Percentiles rank a stretch among this genome's conserved stretches.
Conservation (phyloP, 2,329 filamentous ascomycete species). For the Diaporthe destruens region DNA sequence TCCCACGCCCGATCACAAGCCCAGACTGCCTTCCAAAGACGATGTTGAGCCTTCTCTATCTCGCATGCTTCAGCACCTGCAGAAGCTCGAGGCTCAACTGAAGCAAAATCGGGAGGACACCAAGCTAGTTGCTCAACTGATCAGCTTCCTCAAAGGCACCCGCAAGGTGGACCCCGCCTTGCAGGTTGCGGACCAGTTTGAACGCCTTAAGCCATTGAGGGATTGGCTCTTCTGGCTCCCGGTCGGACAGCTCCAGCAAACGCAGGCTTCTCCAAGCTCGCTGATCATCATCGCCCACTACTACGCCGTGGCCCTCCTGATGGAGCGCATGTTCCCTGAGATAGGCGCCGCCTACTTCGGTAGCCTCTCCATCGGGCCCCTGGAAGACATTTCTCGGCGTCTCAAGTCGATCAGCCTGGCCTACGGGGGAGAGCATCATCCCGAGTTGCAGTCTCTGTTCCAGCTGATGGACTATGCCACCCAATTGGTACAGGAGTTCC, state of each 20-base stretch:
- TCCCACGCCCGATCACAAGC: conserved; percentile 71
- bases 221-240: conserved; percentile 98
- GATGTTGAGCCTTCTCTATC: conserved; percentile 75
- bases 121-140: conserved; percentile 76
- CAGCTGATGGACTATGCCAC: conserved; percentile 80
- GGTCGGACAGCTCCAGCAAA: conserved; percentile 83
- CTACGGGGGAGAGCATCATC: conserved; percentile 66
- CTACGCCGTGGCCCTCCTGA: conserved; percentile 86
- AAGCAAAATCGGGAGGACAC: conserved; percentile 78
- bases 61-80: conserved; percentile 74
- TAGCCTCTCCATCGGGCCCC: conserved; percentile 80
- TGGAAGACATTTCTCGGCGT: conserved; percentile 87
- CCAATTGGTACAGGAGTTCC: conserved; percentile 76
- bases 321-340: conserved; percentile 93
- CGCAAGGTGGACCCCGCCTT: conserved; percentile 77
- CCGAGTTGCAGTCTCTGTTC: conserved; percentile 67
- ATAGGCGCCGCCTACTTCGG: conserved; percentile 91
- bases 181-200: conserved; percentile 86
- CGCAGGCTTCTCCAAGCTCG: conserved; percentile 80
- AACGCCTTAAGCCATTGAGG: conserved; percentile 86
- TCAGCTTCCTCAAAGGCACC: conserved; percentile 79
- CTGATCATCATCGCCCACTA: conserved; percentile 90
- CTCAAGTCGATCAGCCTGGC: conserved; percentile 77
- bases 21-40: conserved; percentile 75
- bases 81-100: conserved; percentile 76